Conservation (phyloP, 495 filamentous ascomycete genomes). For the Neurospora pannonica region DNA sequence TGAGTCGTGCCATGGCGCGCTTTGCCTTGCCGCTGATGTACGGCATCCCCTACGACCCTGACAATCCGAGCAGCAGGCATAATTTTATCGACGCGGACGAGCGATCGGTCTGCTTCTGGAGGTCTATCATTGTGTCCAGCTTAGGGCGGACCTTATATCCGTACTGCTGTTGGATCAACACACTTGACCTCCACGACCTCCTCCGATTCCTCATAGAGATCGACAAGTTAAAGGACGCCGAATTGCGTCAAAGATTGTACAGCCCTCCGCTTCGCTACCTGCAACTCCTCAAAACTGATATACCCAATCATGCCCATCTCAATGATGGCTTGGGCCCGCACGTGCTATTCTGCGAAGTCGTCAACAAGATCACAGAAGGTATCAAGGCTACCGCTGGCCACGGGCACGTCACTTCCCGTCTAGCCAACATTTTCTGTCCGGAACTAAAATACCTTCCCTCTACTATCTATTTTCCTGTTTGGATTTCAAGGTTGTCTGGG, state of each 20-base stretch:
- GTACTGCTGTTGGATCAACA: constrained; percentile 59
- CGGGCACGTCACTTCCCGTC: constrained; percentile 20
- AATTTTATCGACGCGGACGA: constrained; percentile 6
- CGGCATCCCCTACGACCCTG: constrained; percentile 27
- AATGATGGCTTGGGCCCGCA: constrained; percentile 6
- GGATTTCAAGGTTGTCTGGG: constrained; percentile 26
- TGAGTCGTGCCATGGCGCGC: constrained; percentile 41
- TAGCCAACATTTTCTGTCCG: constrained; percentile 39
- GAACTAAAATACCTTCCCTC: constrained; percentile 9
- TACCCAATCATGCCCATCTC: background rate
- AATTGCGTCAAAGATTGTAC: constrained; percentile 40
- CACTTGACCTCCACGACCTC: constrained; percentile 49
- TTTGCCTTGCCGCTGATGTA: constrained; percentile 57
- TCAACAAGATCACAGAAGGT: constrained; percentile 23
- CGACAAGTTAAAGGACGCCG: background rate
- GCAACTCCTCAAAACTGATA: constrained; percentile 4
- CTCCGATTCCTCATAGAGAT: constrained; percentile 35
- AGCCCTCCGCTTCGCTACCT: constrained; percentile 34
- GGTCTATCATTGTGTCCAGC: constrained; percentile 58
- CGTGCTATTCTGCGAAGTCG: constrained; percentile 16
- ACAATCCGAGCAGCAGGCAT: constrained; percentile 4
- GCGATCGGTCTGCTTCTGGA: constrained; percentile 58
- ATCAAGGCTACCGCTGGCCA: constrained; percentile 25
- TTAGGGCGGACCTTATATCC: constrained; percentile 53
- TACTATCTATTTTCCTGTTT: constrained; percentile 19